Evolutionary conservation across 208 protist species (phyloP), one percentile per base, ranked within the genome.

Genomic region (Trypanosoma mega): DNA sequence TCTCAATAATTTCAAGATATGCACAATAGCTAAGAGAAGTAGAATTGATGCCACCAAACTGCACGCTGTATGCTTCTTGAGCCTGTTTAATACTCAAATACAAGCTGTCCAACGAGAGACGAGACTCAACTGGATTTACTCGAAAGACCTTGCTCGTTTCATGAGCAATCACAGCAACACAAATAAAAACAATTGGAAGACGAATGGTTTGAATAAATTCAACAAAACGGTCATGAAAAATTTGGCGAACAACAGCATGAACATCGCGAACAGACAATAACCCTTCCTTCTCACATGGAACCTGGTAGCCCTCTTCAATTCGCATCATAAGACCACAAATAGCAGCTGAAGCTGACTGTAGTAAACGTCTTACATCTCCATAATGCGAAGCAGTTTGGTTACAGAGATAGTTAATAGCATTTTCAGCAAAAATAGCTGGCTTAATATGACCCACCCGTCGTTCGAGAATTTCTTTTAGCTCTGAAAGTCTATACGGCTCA

Each of bases 171-270:
- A 91, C 68, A 37, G 69, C 71, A 45, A 92, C 69, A 43, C 65
- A 71, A 29, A 92, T 78, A 66, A 91, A 95, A 2, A 92, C 50
- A 46, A 82, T 70, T 4, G 85, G 85, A 3, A 73, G 66, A 30
- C 68, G 57, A 58, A 95, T 68, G 8, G 76, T 81, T 49, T 85
- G 85, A 60, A 92, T 82, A 57, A 92, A 95, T 58, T 92, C 85
- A 2, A 91, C 69, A 72, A 95, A 95, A 20, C 88, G 61, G 68
- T 95, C 88, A 50, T 92, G 85, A 66, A 92, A 95, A 65, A 92
- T 91, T 61, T 92, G 80, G 5, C 83, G 82, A 23, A 91, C 81
- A 21, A 95, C 82, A 27, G 59, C 59, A 51, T 95, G 84, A 41
- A 95, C 71, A 31, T 92, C 80, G 27, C 74, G 74, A 29, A 92